phyloP scores from a whole-genome alignment of 345 rosid species.

The Populus ilicifolia region DNA sequence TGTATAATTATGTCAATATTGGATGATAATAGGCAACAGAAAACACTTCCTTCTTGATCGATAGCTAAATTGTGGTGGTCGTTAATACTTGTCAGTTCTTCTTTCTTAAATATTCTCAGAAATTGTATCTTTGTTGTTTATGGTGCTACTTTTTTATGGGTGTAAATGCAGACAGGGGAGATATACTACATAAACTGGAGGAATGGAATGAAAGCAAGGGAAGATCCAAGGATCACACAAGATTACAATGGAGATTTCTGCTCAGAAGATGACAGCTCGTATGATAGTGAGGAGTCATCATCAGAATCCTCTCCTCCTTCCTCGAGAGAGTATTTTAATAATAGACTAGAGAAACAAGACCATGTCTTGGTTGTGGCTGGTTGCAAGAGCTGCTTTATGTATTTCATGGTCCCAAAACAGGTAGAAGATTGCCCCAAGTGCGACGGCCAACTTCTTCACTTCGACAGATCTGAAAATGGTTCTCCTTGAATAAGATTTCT shows the following conservation, averaged over 20 bases:
- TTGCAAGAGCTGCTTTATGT: constrained; percentile 92
- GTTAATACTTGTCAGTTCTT: background rate
- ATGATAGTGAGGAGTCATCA: constrained; percentile 68
- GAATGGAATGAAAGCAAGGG: constrained; percentile 58
- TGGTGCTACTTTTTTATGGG: background rate
- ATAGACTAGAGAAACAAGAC: constrained; percentile 30
- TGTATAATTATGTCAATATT: too few species aligned
- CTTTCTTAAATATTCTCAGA: background rate
- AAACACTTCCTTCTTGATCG: background rate
- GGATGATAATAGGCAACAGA: background rate
- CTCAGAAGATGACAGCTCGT: constrained; percentile 55
- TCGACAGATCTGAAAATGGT: constrained; percentile 50
- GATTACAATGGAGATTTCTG: constrained; percentile 38
- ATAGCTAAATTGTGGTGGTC: background rate
- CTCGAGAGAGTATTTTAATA: constrained; percentile 30
- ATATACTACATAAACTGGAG: constrained; percentile 80
- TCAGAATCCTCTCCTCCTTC: constrained; percentile 54
- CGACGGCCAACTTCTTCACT: constrained; percentile 71
- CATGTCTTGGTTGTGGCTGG: constrained; percentile 82
- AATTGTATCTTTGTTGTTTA: background rate
- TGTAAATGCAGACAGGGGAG: constrained; percentile 64
- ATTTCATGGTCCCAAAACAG: constrained; percentile 83
- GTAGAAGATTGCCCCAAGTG: constrained; percentile 84
- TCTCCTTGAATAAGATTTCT: constrained; percentile 33
- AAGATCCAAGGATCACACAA: constrained; percentile 52